Percentiles rank a stretch among this genome's conserved stretches.
These are phyloP conservation scores for Stevia rebaudiana DNA, from an alignment of 140 eudicot species.

Conservation along the genomic window DNA sequence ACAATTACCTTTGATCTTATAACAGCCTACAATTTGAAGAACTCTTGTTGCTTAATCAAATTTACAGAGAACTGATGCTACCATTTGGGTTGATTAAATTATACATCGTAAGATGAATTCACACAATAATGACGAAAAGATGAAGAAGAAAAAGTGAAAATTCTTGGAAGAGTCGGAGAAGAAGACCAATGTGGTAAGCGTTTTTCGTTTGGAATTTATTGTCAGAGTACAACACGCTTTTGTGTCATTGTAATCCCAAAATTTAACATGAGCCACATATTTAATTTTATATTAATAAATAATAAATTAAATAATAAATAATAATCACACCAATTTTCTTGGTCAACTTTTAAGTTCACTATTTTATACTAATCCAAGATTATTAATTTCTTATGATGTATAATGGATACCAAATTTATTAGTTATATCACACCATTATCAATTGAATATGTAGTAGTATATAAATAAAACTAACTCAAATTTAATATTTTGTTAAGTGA, in stretches of 20 bases:
- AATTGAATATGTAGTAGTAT: too few relatives aligned
- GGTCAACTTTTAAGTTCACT: not conserved
- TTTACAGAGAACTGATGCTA: conserved; percentile 3
- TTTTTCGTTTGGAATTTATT: conserved; percentile 24
- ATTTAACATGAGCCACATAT: conserved; percentile 28
- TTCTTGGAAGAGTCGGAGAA: conserved; percentile 12
- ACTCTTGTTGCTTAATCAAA: not conserved
- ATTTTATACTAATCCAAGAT: not conserved
- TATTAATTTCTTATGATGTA: not conserved
- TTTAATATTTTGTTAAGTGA: too few relatives aligned
- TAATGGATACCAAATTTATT: not conserved
- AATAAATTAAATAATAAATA: not conserved
- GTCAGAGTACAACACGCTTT: conserved; percentile 39
- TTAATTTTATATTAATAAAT: not conserved
- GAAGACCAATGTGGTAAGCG: not conserved
- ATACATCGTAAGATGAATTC: not conserved
- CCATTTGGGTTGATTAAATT: not conserved
- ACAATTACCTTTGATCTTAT: conserved; percentile 10
- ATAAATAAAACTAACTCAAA: too few relatives aligned
- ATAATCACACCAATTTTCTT: not conserved
- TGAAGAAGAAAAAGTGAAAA: conserved; percentile 9
- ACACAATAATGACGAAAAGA: not conserved
- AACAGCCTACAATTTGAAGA: conserved; percentile 15
- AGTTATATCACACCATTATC: too few relatives aligned
- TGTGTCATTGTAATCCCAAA: not conserved